phyloP scores from a whole-genome alignment of 2,329 filamentous ascomycete genomes.

The Colletotrichum sp. region DNA sequence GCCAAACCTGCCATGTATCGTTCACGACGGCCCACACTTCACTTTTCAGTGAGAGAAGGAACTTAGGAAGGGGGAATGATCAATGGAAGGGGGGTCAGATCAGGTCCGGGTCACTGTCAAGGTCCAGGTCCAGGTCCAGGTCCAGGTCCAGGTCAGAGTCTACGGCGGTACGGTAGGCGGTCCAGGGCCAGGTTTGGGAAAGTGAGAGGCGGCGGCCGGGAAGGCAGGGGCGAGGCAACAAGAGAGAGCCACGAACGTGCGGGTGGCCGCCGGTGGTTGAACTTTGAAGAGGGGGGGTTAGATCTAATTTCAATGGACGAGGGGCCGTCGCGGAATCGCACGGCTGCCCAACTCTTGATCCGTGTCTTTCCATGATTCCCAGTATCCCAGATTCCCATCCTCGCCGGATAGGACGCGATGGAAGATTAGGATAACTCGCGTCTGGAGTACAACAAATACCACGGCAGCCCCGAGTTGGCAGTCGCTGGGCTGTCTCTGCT shows the following conservation, averaged over 20 bases:
- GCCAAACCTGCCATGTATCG: neutral
- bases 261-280: neutral
- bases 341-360: neutral
- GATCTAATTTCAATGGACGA: conserved; percentile 17
- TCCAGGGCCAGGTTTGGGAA: conserved; percentile 3
- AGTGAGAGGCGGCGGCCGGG: neutral
- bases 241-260: neutral
- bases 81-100: conserved; percentile 6
- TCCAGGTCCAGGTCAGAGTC: neutral
- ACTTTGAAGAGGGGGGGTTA: neutral
- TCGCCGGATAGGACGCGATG: neutral
- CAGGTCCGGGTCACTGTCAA: conserved; percentile 7
- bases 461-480: neutral
- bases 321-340: conserved; percentile 7
- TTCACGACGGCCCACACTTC: conserved; percentile 8
- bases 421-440: neutral
- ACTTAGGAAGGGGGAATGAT: neutral
- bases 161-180: neutral
- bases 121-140: conserved; percentile 2
- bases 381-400: neutral
- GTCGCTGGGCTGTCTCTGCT: neutral
- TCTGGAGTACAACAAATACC: neutral
- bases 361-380: neutral
- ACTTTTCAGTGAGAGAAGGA: neutral
- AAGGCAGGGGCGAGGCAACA: neutral